Evolutionary conservation across 1,284 basidiomycete genomes (phyloP), one percentile per base, ranked within the genome.

Genomic region (Bondarzewia mesenterica): DNA sequence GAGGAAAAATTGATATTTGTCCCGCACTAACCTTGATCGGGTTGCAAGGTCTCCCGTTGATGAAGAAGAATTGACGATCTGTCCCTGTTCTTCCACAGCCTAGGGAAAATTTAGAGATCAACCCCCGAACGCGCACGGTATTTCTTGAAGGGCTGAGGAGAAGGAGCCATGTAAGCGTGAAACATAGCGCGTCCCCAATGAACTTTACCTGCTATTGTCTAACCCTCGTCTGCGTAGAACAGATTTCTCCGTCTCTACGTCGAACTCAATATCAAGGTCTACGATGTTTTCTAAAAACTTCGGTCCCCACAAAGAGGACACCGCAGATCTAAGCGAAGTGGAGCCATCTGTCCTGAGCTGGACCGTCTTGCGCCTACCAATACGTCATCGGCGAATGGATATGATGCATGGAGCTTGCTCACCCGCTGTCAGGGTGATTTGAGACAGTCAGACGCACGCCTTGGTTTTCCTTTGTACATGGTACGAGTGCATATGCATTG

Each of bases 51-150:
- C 96, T 72, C 0, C 93, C 91, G 59, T 99, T 99, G 58, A 99
- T 75, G 61, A 87, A 99, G 66, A 92, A 92, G 65, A 89, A 98
- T 58, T 98, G 95, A 1, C 94, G 71, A 61, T 98, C 96, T 0
- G 83, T 77, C 10, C 82, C 80, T 1, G 80, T 75, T 27, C 93
- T 70, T 2, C 94, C 95, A 48, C 78, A 77, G 0, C 82, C 82
- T 1, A 79, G 65, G 0, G 74, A 58, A 48, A 93, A 93, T 57
- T 83, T 87, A 5, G 91, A 94, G 27, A 93, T 78, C 1, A 93
- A 68, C 1, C 93, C 93, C 26, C 72, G 73, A 0, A 93, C 77
- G 10, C 65, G 62, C n/a, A 91, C 73, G 8, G 66, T 60, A 5
- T 77, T 75, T 3, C 67, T 43, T 29, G 45, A 41, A 12, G 56